Percentiles rank a stretch among this genome's conserved stretches.
These are phyloP conservation scores for Allium fistulosum DNA, from an alignment of 106 monocot species.

Conservation along the genomic window DNA sequence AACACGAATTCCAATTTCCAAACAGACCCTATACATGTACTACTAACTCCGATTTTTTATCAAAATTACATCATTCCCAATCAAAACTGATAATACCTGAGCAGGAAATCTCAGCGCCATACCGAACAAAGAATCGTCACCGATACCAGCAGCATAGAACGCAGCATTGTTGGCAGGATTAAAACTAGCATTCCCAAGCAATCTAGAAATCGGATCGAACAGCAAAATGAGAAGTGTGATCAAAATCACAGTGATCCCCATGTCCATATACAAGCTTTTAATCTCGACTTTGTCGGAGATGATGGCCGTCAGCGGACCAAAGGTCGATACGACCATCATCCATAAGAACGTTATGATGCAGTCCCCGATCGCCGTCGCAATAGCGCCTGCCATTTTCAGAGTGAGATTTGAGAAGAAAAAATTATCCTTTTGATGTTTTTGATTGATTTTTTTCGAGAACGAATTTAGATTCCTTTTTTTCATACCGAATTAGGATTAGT, in stretches of 20 bases:
- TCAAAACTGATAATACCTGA: conserved; percentile 21
- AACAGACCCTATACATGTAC: not conserved
- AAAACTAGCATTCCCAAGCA: conserved; percentile 56
- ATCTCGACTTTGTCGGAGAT: conserved; percentile 21
- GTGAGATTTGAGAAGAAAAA: too few relatives aligned
- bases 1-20: not conserved
- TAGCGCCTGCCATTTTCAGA: conserved; percentile 1
- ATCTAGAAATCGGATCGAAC: conserved; percentile 18
- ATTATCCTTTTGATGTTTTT: too few relatives aligned
- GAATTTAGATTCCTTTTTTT: too few relatives aligned
- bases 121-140: conserved; percentile 33
- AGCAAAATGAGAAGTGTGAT: conserved; percentile 26
- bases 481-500: too few relatives aligned
- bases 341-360: conserved; percentile 46
- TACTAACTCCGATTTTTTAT: not conserved
- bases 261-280: conserved; percentile 3
- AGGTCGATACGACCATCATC: conserved; percentile 42
- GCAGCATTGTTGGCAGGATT: conserved; percentile 50
- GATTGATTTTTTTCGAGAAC: too few relatives aligned
- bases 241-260: conserved; percentile 31
- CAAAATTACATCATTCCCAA: not conserved
- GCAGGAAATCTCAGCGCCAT: conserved; percentile 68
- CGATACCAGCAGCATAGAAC: conserved; percentile 54
- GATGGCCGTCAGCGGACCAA: conserved; percentile 25
- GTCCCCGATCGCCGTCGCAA: conserved; percentile 32